Conservation (phyloP, 208 protist genomes). For the Leishmania amazonensis region DNA sequence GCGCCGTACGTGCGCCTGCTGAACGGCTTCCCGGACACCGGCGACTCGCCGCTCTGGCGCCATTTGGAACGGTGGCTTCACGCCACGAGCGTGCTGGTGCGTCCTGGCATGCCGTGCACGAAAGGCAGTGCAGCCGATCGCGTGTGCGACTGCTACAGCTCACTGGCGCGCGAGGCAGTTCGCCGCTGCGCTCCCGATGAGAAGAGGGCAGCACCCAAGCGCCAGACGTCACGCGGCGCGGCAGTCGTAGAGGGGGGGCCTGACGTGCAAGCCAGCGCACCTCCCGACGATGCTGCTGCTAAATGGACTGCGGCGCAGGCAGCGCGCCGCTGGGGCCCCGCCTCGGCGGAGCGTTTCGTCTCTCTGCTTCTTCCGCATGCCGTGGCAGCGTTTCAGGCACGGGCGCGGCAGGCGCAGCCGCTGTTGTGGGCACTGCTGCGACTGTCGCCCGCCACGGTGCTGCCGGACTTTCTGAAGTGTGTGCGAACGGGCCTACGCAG, state of each 20-base stretch:
- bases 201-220: background rate
- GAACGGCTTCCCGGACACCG: conserved; percentile 27
- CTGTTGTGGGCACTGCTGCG: conserved; percentile 39
- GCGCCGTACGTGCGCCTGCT: conserved; percentile 21
- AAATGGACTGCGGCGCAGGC: background rate
- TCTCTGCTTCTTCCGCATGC: conserved; percentile 46
- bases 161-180: conserved; percentile 33
- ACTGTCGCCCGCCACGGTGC: conserved; percentile 42
- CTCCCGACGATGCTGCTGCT: background rate
- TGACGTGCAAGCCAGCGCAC: background rate
- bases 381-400: conserved; percentile 43
- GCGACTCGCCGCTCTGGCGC: conserved; percentile 67
- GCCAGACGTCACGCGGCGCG: background rate
- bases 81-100: conserved; percentile 71
- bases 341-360: conserved; percentile 53
- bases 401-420: conserved; percentile 14
- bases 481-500: conserved; percentile 33
- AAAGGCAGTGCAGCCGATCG: conserved; percentile 13
- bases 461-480: conserved; percentile 37
- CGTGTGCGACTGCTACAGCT: conserved; percentile 49
- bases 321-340: conserved; percentile 39
- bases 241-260: background rate
- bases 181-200: background rate
- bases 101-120: conserved; percentile 40
- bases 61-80: conserved; percentile 80